These are phyloP conservation scores for Penicillium digitatum DNA, from an alignment of 2,329 filamentous ascomycete species.

Conservation along the genomic window DNA sequence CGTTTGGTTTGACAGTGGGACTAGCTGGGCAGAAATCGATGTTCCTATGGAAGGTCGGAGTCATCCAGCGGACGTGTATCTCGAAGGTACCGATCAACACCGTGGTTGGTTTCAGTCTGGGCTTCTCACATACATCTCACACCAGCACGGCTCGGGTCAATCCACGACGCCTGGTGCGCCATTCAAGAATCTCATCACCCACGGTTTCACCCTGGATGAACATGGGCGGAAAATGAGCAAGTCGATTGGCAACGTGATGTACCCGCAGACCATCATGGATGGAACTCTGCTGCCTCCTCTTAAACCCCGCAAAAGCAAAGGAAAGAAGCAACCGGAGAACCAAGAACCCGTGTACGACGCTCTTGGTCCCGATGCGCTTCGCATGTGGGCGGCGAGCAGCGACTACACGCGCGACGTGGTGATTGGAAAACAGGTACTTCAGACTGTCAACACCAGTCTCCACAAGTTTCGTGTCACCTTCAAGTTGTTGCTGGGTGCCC, in stretches of 20 bases:
- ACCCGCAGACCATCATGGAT: slow-evolving; percentile 77
- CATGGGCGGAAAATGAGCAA: slow-evolving; percentile 99
- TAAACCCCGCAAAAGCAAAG: slow-evolving; percentile 59
- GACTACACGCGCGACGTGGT: slow-evolving; percentile 88
- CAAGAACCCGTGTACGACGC: slow-evolving; percentile 55
- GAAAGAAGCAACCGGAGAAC: slow-evolving; percentile 40
- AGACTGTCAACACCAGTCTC: slow-evolving; percentile 69
- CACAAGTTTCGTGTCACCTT: slow-evolving; percentile 86
- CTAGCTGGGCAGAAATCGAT: slow-evolving; percentile 69
- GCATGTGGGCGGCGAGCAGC: slow-evolving; percentile 85
- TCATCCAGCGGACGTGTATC: slow-evolving; percentile 70
- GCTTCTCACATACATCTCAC: slow-evolving; percentile 76
- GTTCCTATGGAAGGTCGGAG: slow-evolving; percentile 29
- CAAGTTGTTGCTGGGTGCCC: slow-evolving; percentile 81
- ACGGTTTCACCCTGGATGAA: slow-evolving; percentile 88
- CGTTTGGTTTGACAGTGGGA: slow-evolving; percentile 98
- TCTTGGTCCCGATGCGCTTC: slow-evolving; percentile 79
- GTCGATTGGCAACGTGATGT: slow-evolving; percentile 83
- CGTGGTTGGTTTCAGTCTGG: slow-evolving; percentile 98
- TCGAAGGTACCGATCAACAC: slow-evolving; percentile 94
- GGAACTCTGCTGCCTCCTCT: slow-evolving; percentile 70
- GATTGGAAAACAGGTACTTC: slow-evolving; percentile 72
- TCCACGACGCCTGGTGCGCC: slow-evolving; percentile 54
- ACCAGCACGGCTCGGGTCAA: slow-evolving; percentile 39
- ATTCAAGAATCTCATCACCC: slow-evolving; percentile 86